A percentile compares a stretch with the other conserved stretches of the same genome.
Evolutionary conservation across 176 grass and related monocot species (phyloP).

Genomic region (Leersia perrieri): DNA sequence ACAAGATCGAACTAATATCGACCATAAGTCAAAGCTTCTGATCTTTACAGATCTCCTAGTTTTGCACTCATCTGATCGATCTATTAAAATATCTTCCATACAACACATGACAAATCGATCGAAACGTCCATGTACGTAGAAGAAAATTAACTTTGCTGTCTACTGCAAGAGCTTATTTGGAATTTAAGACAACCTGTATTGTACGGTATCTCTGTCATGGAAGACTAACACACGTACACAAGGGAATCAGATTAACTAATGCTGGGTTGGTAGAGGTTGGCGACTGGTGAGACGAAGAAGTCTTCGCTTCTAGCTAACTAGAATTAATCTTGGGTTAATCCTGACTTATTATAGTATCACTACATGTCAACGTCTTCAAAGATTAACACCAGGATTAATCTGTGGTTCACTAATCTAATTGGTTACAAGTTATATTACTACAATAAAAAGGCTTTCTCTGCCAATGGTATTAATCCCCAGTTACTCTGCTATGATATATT

Average conservation of each 20-base stretch:
- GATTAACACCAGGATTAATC: not conserved
- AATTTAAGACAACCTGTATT: not conserved
- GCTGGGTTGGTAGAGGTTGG: not conserved
- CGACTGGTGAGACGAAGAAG: not conserved
- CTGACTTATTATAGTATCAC: not conserved
- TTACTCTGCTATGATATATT: not conserved
- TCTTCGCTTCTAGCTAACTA: not conserved
- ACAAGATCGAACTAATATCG: no score
- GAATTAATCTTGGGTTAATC: not conserved
- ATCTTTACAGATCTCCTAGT: not conserved
- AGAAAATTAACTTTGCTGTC: not conserved
- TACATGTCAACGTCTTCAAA: not conserved
- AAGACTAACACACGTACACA: not conserved
- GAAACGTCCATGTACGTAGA: not conserved
- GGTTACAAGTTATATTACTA: not conserved
- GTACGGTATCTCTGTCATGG: not conserved
- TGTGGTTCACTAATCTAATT: not conserved
- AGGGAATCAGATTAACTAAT: not conserved
- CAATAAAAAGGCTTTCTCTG: not conserved
- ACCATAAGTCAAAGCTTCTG: not conserved
- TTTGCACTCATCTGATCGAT: not conserved
- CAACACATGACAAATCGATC: no score
- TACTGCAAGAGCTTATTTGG: not conserved
- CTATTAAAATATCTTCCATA: not conserved
- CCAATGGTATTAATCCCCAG: not conserved